phyloP scores from a whole-genome alignment of 345 rosid species.

The Mangifera indica region DNA sequence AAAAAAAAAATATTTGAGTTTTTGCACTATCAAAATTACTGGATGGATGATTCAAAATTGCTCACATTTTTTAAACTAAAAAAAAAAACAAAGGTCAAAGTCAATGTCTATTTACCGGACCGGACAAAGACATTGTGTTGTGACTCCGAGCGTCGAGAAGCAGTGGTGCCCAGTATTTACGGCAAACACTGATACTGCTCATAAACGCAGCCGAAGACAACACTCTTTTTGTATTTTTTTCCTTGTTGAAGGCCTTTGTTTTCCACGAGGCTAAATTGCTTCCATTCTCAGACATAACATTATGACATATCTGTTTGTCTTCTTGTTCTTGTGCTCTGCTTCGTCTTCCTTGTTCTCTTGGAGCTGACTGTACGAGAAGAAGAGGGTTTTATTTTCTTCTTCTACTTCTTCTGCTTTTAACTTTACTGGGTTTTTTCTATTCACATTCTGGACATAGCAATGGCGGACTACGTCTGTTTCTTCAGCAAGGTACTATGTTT shows the following conservation, averaged over 20 bases:
- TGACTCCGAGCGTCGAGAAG: no score
- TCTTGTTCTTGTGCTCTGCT: background rate
- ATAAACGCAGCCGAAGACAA: background rate
- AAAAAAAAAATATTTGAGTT: no score
- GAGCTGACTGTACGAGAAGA: conserved; percentile 1
- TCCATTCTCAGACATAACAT: background rate
- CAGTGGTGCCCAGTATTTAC: no score
- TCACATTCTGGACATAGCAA: conserved; percentile 39
- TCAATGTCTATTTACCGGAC: no score
- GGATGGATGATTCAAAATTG: no score
- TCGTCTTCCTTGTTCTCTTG: background rate
- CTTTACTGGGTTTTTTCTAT: conserved; percentile 12
- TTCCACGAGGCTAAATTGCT: conserved; percentile 18
- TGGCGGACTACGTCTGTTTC: conserved; percentile 68
- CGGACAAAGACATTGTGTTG: no score
- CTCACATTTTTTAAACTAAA: no score
- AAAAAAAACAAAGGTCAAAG: no score
- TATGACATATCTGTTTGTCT: background rate
- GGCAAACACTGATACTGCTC: no score
- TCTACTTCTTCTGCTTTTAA: conserved; percentile 1
- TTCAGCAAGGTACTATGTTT: conserved; percentile 46
- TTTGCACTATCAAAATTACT: no score
- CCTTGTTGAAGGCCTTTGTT: conserved; percentile 12
- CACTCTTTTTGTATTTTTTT: background rate
- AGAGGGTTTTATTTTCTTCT: background rate